Conservation (phyloP, 345 rosid species). For the Corchorus olitorius region DNA sequence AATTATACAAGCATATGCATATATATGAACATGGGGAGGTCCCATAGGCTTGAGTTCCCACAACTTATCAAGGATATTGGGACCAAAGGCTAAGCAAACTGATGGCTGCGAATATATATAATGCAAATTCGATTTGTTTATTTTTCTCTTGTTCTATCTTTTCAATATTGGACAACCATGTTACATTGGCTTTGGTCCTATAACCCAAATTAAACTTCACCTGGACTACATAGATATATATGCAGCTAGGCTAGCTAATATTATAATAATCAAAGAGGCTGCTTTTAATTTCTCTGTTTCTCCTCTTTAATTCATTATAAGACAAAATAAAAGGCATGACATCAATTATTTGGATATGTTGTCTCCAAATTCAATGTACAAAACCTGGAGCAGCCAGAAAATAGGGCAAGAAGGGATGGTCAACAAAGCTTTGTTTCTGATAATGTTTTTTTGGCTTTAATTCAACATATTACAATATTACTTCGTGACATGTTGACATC, state of each 20-base stretch:
- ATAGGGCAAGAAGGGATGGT: not conserved
- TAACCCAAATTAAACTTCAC: not conserved
- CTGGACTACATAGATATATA: not conserved
- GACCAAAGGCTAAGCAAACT: not conserved
- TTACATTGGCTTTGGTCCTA: not conserved
- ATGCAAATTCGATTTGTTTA: not conserved
- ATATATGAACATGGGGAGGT: not conserved
- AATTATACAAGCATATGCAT: not conserved
- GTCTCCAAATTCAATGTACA: not conserved
- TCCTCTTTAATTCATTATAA: not conserved
- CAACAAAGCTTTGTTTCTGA: not conserved
- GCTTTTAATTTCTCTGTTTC: not conserved
- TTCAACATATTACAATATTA: not conserved
- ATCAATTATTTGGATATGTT: conserved; percentile 2
- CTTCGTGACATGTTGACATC: not conserved
- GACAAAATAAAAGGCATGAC: not conserved
- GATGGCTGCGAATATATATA: not conserved
- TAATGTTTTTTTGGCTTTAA: not conserved
- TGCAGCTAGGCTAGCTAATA: too few species aligned
- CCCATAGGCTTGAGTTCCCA: not conserved
- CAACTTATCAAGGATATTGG: not conserved
- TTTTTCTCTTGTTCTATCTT: not conserved
- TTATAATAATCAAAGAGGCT: not conserved
- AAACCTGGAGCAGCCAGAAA: not conserved
- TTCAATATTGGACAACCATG: not conserved